Evolutionary conservation across 2,329 filamentous ascomycete species (phyloP), one percentile per base, ranked within the genome.

Genomic region (Tetracladium maxilliforme): DNA sequence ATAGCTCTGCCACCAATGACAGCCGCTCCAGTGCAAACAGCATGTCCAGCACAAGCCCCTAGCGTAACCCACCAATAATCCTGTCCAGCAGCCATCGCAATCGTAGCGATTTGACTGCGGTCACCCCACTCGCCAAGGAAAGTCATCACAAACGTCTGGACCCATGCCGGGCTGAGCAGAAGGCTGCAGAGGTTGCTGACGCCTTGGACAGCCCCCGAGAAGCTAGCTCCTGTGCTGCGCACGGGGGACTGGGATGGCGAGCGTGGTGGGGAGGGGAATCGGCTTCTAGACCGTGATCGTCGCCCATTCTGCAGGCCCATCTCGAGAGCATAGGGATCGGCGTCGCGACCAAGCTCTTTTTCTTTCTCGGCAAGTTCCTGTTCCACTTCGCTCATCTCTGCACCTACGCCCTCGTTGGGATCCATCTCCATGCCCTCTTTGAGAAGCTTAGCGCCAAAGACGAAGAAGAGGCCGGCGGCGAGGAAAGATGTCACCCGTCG

Each of bases 31-130:
- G 90, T 95, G 57, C 90, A 98, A 36, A 87, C 70, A 22, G 70
- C 78, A 50, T 98, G 90, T 7, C 90, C 90, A 23, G 70, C 62
- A 18, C 90, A 70, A 2, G 90, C 87, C 30, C 90, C 90, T 23
- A 84, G 61, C 4, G 84, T 94, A 18, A 98, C 90, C 80, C 84
- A 94, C 87, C 87, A 95, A 51, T 95, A 98, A 48, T 98, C 90
- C 50, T 92, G 82, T 12, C 90, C 90, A 17, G 90, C 87, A 24
- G 90, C 90, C 90, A 98, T 98, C 27, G 90, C 90, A 45, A 98
- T 92, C 1, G 90, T 98, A 13, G 90, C 90, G 42, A 98, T 95
- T 56, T 98, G 90, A 47, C 82, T 92, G 38, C 90, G 73, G 44
- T 98, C 90, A 29, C 90, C 90, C 90, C 90, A 98, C 51, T 98